phyloP scores from a whole-genome alignment of 306 rosid genomes.

The Acacia melanoxylon region DNA sequence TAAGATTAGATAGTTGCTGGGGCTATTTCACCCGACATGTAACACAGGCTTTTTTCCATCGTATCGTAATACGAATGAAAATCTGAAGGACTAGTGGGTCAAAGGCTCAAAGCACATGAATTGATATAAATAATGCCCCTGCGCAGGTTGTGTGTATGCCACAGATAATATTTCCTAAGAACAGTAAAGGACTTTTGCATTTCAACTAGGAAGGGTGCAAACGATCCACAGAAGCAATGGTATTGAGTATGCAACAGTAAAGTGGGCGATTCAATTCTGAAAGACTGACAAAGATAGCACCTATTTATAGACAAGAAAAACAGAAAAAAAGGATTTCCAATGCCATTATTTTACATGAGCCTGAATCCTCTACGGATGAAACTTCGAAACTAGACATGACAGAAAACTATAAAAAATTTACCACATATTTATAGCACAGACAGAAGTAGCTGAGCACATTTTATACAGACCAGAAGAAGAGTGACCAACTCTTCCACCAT shows the following conservation, averaged over 20 bases:
- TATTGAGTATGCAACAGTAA: background rate
- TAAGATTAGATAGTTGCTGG: background rate
- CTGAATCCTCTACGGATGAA: conserved; percentile 43
- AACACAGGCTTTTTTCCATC: background rate
- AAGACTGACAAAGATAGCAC: conserved; percentile 11
- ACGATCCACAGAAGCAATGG: background rate
- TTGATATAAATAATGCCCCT: background rate
- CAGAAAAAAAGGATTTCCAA: conserved; percentile 19
- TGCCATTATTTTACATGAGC: conserved; percentile 52
- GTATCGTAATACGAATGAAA: background rate
- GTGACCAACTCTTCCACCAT: conserved; percentile 38
- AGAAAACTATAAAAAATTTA: conserved; percentile 16
- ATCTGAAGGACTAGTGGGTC: background rate
- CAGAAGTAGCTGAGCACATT: conserved; percentile 30
- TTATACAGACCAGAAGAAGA: conserved; percentile 18
- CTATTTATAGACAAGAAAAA: conserved; percentile 1
- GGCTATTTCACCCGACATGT: background rate
- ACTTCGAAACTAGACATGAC: conserved; percentile 23
- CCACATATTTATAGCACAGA: conserved; percentile 36
- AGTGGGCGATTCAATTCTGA: background rate
- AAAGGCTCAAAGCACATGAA: background rate
- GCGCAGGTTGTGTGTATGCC: background rate
- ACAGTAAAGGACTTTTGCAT: background rate
- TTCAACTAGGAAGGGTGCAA: conserved; percentile 4
- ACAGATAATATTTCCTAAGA: background rate